phyloP scores from a whole-genome alignment of 2,329 filamentous ascomycete species.

The Xylariales sp. region DNA sequence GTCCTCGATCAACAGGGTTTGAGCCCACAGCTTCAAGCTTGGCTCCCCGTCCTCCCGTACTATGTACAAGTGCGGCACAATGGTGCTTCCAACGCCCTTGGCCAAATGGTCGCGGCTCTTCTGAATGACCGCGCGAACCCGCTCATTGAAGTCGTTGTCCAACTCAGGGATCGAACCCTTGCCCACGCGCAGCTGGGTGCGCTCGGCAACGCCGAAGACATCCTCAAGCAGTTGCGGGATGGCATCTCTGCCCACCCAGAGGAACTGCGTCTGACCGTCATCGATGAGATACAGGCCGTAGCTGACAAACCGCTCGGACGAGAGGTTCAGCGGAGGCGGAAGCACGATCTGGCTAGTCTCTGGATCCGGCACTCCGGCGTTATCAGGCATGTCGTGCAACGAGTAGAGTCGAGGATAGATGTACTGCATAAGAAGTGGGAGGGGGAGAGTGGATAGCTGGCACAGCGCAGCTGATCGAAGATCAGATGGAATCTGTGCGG shows the following conservation, averaged over 20 bases:
- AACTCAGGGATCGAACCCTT: slow-evolving; percentile 83
- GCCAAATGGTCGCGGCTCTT: slow-evolving; percentile 88
- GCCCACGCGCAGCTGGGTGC: slow-evolving; percentile 80
- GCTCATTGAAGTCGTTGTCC: slow-evolving; percentile 95
- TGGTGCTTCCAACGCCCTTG: slow-evolving; percentile 86
- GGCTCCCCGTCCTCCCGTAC: slow-evolving; percentile 95
- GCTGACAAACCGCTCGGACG: slow-evolving; percentile 79
- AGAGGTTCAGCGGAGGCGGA: slow-evolving; percentile 79
- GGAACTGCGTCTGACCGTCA: slow-evolving; percentile 94
- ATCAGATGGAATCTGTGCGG: slow-evolving; percentile 89
- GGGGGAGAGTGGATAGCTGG: slow-evolving; percentile 86
- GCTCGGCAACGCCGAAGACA: slow-evolving; percentile 85
- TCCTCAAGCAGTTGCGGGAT: slow-evolving; percentile 85
- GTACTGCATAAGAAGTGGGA: slow-evolving; percentile 88
- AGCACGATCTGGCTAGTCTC: slow-evolving; percentile 86
- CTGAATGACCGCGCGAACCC: slow-evolving; percentile 81
- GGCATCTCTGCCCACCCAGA: slow-evolving; percentile 92
- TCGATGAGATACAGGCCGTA: slow-evolving; percentile 96
- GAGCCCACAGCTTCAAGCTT: slow-evolving; percentile 91
- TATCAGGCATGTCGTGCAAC: slow-evolving; percentile 93
- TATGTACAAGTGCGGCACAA: slow-evolving; percentile 88
- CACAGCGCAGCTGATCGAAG: slow-evolving; percentile 90
- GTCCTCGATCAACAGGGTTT: slow-evolving; percentile 93
- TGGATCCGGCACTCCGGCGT: slow-evolving; percentile 78
- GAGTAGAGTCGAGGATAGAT: slow-evolving; percentile 85